Conservation (phyloP, 2,329 filamentous ascomycete genomes). For the Paraphoma sp. region DNA sequence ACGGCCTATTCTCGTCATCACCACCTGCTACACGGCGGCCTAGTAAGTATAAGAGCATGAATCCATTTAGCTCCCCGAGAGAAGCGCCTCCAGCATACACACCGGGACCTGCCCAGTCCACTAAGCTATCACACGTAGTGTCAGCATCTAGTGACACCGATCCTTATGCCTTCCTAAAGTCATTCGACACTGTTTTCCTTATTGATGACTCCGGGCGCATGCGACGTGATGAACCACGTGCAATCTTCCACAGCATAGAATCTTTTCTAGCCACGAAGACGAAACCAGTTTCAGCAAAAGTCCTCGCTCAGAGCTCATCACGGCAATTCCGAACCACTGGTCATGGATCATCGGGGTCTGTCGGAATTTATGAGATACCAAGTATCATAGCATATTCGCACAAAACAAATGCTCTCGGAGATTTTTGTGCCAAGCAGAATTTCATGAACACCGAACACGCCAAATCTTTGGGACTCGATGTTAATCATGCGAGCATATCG, state of each 20-base stretch:
- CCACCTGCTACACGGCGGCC: slow-evolving; percentile 48
- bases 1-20: slow-evolving; percentile 29
- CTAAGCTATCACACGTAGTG: slow-evolving; percentile 1
- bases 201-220: slow-evolving; percentile 95
- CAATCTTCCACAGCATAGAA: no score
- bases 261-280: no score
- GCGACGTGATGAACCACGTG: no score
- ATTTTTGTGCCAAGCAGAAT: slow-evolving; percentile 13
- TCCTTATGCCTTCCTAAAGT: slow-evolving; percentile 74
- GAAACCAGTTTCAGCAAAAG: no score
- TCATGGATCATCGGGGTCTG: no score
- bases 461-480: no score
- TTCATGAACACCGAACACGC: slow-evolving; percentile 17
- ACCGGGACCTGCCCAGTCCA: slow-evolving; percentile 26
- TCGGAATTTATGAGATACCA: slow-evolving; percentile 8
- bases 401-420: slow-evolving; percentile 7
- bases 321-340: no score
- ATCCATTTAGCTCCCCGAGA: slow-evolving; percentile 31
- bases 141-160: slow-evolving; percentile 50
- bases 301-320: no score
- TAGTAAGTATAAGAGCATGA: slow-evolving; percentile 39
- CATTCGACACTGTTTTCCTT: slow-evolving; percentile 87
- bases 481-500: no score
- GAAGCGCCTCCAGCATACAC: slow-evolving; percentile 55
- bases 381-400: not conserved